A percentile compares a stretch with the other conserved stretches of the same genome.
Evolutionary conservation across 331 rosid species (phyloP).

Genomic region (Telfairia occidentalis): DNA sequence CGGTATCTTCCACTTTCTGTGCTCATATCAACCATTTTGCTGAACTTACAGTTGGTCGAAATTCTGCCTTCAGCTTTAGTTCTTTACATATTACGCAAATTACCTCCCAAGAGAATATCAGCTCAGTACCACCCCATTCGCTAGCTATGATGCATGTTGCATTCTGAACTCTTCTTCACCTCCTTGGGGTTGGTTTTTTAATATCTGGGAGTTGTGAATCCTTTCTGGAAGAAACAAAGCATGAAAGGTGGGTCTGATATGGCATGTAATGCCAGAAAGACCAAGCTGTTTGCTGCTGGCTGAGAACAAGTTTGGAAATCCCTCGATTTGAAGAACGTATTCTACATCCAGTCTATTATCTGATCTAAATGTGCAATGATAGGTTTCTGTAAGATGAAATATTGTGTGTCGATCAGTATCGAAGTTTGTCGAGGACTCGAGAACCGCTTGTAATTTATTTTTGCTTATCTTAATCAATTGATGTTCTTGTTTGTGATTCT

Average conservation of each 20-base stretch:
- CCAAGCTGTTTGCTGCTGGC: not conserved
- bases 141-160: slow-evolving; percentile 14
- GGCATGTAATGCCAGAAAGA: not conserved
- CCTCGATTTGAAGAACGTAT: not conserved
- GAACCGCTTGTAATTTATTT: not conserved
- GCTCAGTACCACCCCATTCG: slow-evolving; percentile 82
- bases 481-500: not conserved
- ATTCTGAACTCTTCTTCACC: not conserved
- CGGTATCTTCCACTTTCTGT: not conserved
- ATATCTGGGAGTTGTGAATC: slow-evolving; percentile 23
- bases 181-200: slow-evolving; percentile 17
- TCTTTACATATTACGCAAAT: slow-evolving; percentile 78
- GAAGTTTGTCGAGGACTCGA: not conserved
- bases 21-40: slow-evolving; percentile 10
- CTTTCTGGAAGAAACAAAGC: not conserved
- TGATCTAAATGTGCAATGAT: not conserved
- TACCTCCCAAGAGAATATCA: slow-evolving; percentile 91
- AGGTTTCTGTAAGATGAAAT: not conserved
- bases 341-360: not conserved
- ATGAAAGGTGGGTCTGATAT: not conserved
- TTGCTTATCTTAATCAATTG: not conserved
- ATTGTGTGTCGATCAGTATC: not conserved
- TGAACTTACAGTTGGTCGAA: slow-evolving; percentile 67
- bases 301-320: not conserved
- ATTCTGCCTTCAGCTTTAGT: slow-evolving; percentile 92